Percentiles rank a stretch among this genome's conserved stretches.
Conservation (phyloP, 169 alveolate genomes). For the Neospora caninum region DNA sequence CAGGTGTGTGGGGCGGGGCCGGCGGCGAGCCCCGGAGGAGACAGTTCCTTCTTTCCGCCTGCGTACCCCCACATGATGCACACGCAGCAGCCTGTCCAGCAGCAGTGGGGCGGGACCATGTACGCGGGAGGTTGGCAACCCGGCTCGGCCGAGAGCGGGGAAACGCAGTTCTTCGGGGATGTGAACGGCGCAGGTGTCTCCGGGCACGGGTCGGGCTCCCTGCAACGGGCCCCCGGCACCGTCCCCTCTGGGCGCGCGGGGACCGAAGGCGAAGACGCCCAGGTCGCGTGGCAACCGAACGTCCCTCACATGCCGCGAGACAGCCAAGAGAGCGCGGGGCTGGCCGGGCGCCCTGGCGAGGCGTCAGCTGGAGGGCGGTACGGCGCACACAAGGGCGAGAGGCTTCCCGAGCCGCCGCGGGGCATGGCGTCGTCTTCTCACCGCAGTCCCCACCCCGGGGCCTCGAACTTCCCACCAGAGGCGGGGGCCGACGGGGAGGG, state of each 20-base stretch:
- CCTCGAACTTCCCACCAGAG: neutral
- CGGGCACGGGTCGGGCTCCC: neutral
- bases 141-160: neutral
- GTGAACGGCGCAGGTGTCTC: neutral
- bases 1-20: conserved; percentile 7
- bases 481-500: neutral
- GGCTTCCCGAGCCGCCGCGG: too few species aligned
- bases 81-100: neutral
- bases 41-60: neutral
- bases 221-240: neutral
- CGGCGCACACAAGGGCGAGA: too few species aligned
- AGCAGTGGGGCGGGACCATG: neutral
- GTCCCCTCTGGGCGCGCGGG: neutral
- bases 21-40: neutral
- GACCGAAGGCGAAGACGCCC: neutral
- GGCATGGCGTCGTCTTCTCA: neutral
- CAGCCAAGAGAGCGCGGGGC: neutral
- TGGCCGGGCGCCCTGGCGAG: too few species aligned
- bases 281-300: neutral
- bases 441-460: neutral
- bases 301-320: neutral
- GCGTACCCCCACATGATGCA: neutral
- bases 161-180: neutral
- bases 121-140: neutral
- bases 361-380: too few species aligned